phyloP scores from a whole-genome alignment of 768 basidiomycete species.

The Obba rivulosa region DNA sequence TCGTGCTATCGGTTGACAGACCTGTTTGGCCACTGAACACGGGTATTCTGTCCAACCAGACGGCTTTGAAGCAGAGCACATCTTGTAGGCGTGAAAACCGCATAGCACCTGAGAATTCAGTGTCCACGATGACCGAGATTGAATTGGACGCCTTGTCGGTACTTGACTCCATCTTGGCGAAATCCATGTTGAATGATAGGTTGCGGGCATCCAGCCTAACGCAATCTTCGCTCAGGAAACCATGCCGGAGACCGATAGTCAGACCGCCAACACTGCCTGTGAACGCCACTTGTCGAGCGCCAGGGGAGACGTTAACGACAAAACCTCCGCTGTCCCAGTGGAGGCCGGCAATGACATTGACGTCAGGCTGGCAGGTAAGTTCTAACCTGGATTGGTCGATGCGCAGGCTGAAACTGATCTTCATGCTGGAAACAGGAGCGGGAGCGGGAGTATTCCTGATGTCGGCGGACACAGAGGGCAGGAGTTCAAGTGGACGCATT shows the following conservation, averaged over 20 bases:
- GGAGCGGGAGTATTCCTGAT: conserved; percentile 9
- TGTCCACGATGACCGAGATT: conserved; percentile 77
- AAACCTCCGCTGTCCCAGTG: conserved; percentile 97
- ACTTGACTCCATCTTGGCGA: conserved; percentile 45
- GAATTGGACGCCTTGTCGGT: conserved; percentile 37
- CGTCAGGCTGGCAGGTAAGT: conserved; percentile 85
- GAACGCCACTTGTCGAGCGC: conserved; percentile 64
- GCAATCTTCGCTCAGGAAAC: conserved; percentile 79
- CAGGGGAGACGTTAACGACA: conserved; percentile 70
- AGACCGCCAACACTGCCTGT: conserved; percentile 79
- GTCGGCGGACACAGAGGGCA: conserved; percentile 10
- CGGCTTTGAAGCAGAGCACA: conserved; percentile 90
- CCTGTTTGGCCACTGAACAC: conserved; percentile 46
- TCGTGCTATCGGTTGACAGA: conserved; percentile 8
- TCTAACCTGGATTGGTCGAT: conserved; percentile 88
- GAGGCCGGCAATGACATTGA: conserved; percentile 84
- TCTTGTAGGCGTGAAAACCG: conserved; percentile 87
- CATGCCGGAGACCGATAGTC: conserved; percentile 76
- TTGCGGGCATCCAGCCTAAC: conserved; percentile 77
- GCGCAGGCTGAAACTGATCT: conserved; percentile 81
- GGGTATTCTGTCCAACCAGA: conserved; percentile 88
- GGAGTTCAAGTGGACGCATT: conserved; percentile 1
- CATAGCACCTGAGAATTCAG: conserved; percentile 74
- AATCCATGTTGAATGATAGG: conserved; percentile 71
- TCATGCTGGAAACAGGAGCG: conserved; percentile 43